Conservation (phyloP, 2,329 filamentous ascomycete species). For the Ascochyta koolunga region DNA sequence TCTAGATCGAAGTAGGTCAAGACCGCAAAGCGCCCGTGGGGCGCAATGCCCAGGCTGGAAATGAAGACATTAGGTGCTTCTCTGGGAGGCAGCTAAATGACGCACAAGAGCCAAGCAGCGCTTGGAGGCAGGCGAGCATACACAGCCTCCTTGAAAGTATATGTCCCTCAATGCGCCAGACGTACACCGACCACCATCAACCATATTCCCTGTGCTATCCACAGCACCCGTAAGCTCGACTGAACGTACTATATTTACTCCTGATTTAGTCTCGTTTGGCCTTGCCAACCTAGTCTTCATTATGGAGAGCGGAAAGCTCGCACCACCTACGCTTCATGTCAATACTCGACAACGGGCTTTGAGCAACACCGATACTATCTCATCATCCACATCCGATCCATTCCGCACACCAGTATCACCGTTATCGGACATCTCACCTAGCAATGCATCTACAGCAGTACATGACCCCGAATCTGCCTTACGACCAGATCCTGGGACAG, state of each 20-base stretch:
- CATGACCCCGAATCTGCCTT: constrained; percentile 38
- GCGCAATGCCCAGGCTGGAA: constrained; percentile 11
- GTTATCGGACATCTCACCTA: constrained; percentile 22
- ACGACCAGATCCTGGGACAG: constrained; percentile 37
- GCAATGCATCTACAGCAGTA: constrained; percentile 32
- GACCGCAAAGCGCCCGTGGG: constrained; percentile 2
- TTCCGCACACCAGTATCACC: constrained; percentile 29
- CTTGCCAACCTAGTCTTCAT: background rate
- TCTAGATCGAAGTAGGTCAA: background rate
- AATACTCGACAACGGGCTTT: constrained; percentile 33
- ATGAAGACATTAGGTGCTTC: background rate
- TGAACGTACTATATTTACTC: constrained; percentile 2
- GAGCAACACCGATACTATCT: constrained; percentile 34
- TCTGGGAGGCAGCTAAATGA: constrained; percentile 1
- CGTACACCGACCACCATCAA: background rate
- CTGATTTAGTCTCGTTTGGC: background rate
- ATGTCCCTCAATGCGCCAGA: background rate
- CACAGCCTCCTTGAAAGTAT: constrained; percentile 12
- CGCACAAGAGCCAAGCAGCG: constrained; percentile 15
- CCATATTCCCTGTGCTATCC: background rate
- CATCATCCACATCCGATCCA: constrained; percentile 32
- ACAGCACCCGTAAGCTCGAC: background rate
- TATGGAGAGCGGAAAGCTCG: constrained; percentile 35
- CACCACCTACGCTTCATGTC: constrained; percentile 33
- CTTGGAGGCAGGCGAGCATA: constrained; percentile 4